Evolutionary conservation across 1,139 yeast species (phyloP).

Genomic region (Candida sanyaensis): DNA sequence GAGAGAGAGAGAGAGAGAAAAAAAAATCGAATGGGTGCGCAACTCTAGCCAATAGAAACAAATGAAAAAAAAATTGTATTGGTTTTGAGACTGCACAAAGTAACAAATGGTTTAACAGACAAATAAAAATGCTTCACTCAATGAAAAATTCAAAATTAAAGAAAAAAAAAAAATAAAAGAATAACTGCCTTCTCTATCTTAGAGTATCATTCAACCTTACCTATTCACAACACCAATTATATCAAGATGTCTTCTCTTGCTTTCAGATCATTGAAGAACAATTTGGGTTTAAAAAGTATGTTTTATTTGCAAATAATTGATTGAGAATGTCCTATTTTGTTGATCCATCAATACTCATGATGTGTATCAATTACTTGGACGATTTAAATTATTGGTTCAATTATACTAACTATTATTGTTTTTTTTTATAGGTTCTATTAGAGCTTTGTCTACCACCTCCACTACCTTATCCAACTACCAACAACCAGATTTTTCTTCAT

Average conservation of each 20-base stretch:
- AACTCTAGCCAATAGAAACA: conserved; percentile 7
- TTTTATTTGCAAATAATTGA: neutral
- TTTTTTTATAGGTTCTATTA: conserved; percentile 24
- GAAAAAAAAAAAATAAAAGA: conserved; percentile 8
- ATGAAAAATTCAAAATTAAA: conserved; percentile 9
- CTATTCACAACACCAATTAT: conserved; percentile 3
- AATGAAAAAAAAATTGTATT: conserved; percentile 5
- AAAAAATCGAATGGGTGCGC: neutral
- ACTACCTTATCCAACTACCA: conserved; percentile 72
- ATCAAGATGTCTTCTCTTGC: conserved; percentile 45
- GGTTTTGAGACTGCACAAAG: conserved; percentile 9
- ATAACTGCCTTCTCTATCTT: neutral
- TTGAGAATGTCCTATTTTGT: neutral
- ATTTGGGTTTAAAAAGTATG: conserved; percentile 47
- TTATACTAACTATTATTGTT: conserved; percentile 4
- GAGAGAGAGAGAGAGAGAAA: neutral
- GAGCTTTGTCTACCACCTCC: conserved; percentile 48
- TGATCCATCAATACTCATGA: neutral
- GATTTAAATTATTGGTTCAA: neutral
- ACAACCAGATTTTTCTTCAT: conserved; percentile 88
- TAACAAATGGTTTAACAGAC: neutral
- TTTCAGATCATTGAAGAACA: conserved; percentile 55
- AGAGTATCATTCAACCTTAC: neutral
- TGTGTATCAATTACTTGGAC: too few relatives aligned
- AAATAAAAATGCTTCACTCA: conserved; percentile 4